Percentiles rank a stretch among this genome's conserved stretches.
Conservation (phyloP, 2,329 filamentous ascomycete species). For the Lecanicillium sp. region DNA sequence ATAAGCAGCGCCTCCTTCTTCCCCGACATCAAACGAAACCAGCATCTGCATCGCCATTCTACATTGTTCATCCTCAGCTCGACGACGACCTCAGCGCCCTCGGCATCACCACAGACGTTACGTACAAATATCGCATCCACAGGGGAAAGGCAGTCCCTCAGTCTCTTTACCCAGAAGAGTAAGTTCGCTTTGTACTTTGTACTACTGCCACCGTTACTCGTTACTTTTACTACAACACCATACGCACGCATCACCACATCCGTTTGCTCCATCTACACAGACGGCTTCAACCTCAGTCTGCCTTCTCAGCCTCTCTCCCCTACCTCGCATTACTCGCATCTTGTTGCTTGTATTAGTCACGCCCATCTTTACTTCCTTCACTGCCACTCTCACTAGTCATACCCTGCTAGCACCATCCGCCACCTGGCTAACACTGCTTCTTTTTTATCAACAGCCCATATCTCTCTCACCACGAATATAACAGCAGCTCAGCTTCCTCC, state of each 20-base stretch:
- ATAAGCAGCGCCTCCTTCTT: neutral
- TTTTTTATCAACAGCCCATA: conserved; percentile 20
- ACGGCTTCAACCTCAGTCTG: neutral
- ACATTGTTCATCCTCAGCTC: conserved; percentile 16
- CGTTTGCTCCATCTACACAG: neutral
- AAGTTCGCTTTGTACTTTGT: conserved; percentile 4
- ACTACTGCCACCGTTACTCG: neutral
- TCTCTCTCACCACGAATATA: conserved; percentile 17
- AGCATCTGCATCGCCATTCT: neutral
- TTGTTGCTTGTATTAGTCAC: neutral
- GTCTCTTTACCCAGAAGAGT: conserved; percentile 17
- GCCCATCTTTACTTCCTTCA: neutral
- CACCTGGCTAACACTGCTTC: conserved; percentile 6
- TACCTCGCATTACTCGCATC: neutral
- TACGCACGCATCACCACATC: neutral
- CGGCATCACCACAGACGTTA: conserved; percentile 21
- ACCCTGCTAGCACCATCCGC: neutral
- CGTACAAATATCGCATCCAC: conserved; percentile 26
- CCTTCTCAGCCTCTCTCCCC: neutral
- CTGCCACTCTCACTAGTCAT: neutral
- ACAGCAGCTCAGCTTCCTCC: conserved; percentile 17
- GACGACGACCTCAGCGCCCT: conserved; percentile 26
- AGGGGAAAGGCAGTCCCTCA: conserved; percentile 28
- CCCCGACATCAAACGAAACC: neutral
- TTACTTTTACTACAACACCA: neutral